Conservation (phyloP, 257 asterid genomes). For the Lantana camara region DNA sequence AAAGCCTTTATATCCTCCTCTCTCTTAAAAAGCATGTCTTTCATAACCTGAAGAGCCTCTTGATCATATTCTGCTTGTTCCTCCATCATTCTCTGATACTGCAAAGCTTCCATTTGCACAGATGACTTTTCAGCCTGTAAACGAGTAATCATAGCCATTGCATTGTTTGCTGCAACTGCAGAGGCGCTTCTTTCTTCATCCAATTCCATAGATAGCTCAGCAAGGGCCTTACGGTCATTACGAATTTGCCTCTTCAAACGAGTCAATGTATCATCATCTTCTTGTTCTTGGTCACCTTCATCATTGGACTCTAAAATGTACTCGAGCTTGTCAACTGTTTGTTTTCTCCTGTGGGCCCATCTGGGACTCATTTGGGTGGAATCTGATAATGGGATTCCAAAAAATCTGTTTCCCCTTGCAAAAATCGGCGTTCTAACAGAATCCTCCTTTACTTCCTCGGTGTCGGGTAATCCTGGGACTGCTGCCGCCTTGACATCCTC, state of each 20-base stretch:
- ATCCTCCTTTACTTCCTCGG: slow-evolving; percentile 52
- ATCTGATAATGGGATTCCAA: slow-evolving; percentile 64
- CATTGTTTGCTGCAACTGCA: slow-evolving; percentile 84
- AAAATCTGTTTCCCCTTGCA: slow-evolving; percentile 51
- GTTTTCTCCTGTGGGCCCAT: slow-evolving; percentile 38
- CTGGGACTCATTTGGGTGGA: slow-evolving; percentile 64
- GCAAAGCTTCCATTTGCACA: slow-evolving; percentile 87
- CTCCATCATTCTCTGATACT: slow-evolving; percentile 92
- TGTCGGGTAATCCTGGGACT: slow-evolving; percentile 39
- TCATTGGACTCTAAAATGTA: slow-evolving; percentile 37
- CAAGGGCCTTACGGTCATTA: slow-evolving; percentile 52
- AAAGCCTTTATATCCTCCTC: slow-evolving; percentile 65
- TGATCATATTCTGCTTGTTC: slow-evolving; percentile 87
- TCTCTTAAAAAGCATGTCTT: slow-evolving; percentile 56
- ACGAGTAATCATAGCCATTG: slow-evolving; percentile 95
- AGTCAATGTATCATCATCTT: slow-evolving; percentile 33
- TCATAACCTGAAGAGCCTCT: slow-evolving; percentile 76
- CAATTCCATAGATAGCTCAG: slow-evolving; percentile 71
- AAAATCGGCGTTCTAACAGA: slow-evolving; percentile 44
- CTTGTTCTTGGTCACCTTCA: slow-evolving; percentile 26
- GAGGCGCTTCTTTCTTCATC: slow-evolving; percentile 96
- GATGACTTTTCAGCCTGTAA: slow-evolving; percentile 85
- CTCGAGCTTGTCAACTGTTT: slow-evolving; percentile 38
- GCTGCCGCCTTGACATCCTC: slow-evolving; percentile 41
- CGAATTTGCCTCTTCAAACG: slow-evolving; percentile 53